These are phyloP conservation scores for Aspergillus neotritici DNA, from an alignment of 2,329 filamentous ascomycete genomes.

Conservation along the genomic window DNA sequence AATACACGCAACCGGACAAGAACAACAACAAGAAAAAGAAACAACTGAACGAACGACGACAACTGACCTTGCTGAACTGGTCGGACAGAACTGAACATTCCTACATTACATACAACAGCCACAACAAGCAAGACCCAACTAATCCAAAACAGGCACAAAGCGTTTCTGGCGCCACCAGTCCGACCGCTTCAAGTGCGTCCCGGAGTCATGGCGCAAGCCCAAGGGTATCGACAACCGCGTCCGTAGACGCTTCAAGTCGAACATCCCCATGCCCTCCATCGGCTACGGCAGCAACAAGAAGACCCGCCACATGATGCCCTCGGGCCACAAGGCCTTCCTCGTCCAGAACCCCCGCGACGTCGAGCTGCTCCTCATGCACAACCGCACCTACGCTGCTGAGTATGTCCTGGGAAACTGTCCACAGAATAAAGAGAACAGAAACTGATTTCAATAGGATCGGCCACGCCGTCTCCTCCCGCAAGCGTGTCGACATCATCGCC, in stretches of 20 bases:
- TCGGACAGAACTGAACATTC: no score
- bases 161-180: slow-evolving; percentile 96
- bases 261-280: slow-evolving; percentile 96
- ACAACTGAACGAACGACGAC: no score
- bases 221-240: slow-evolving; percentile 99
- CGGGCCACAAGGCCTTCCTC: slow-evolving; percentile 99
- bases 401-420: slow-evolving; percentile 61
- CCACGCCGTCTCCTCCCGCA: slow-evolving; percentile 95
- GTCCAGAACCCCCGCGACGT: slow-evolving; percentile 95
- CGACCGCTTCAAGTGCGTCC: slow-evolving; percentile 92
- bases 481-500: slow-evolving; percentile 96
- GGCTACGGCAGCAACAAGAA: slow-evolving; percentile 99
- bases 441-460: slow-evolving; percentile 65
- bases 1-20: neutral
- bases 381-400: slow-evolving; percentile 98
- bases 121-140: no score
- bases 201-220: slow-evolving; percentile 92
- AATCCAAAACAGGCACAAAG: slow-evolving; percentile 65
- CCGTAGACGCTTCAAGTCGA: slow-evolving; percentile 93
- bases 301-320: slow-evolving; percentile 97
- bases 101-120: no score
- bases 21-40: neutral
- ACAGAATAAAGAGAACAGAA: neutral
- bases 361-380: slow-evolving; percentile 99
- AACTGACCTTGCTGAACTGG: no score